A percentile compares a stretch with the other conserved stretches of the same genome.
Evolutionary conservation across 1,284 basidiomycete species (phyloP).

Genomic region (Puccinia novopanici): DNA sequence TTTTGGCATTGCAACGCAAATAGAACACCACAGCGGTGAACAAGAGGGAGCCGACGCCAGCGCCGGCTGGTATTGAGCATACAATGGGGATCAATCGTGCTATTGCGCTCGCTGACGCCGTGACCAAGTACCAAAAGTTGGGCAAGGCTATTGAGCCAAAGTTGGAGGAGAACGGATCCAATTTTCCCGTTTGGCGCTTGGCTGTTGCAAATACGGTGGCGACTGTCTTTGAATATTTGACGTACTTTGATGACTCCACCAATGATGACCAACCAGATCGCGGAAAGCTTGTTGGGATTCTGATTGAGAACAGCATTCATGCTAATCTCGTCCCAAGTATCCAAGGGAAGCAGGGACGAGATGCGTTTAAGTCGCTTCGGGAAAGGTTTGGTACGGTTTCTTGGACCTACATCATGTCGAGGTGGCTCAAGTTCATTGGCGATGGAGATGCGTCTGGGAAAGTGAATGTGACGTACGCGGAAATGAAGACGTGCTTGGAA

Average conservation of each 20-base stretch:
- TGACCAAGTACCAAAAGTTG: neutral
- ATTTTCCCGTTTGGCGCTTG: neutral
- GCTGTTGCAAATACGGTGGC: neutral
- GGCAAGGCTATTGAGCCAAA: neutral
- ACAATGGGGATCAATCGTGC: neutral
- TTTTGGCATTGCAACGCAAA: no score
- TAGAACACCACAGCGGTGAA: no score
- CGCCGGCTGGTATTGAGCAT: no score
- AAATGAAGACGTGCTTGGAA: neutral
- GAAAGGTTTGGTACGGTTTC: neutral
- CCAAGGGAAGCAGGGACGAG: neutral
- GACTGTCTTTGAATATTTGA: neutral
- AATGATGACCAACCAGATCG: neutral
- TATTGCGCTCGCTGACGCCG: no score
- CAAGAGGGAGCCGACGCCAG: no score
- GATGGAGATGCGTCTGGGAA: neutral
- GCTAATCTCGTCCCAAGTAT: neutral
- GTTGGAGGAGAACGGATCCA: neutral
- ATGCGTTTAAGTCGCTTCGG: neutral
- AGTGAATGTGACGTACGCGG: neutral
- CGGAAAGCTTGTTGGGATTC: neutral
- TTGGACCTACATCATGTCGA: neutral
- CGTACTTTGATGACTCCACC: neutral
- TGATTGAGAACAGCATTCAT: neutral
- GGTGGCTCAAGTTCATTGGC: neutral